Base-by-base conservation (phyloP, 140 eudicot species). In the Senecio squalidus region DNA sequence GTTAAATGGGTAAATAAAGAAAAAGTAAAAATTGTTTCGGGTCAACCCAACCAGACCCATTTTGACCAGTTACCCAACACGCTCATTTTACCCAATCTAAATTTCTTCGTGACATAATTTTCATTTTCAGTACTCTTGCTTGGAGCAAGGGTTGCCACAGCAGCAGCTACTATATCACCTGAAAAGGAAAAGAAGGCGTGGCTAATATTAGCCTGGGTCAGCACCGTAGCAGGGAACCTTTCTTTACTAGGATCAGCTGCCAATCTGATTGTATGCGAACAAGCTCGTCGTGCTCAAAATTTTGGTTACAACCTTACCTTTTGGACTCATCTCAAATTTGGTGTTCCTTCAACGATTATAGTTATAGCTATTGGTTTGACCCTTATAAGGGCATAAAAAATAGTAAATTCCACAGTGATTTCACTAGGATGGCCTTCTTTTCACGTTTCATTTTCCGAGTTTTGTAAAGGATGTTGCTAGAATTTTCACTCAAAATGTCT, bases 221-320 rank as follows among this genome's bases (percentile, higher is more conserved):
- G 98, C 80, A 91, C 98, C 0, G 96, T 86, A n/a, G 98, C 95
- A 0, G 98, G 98, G 7, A 91, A 91, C 54, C 84, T 91, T 46
- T 80, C 98, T 2, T 71, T 91, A 6, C 44, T 91, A 29, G 98
- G 98, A 41, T 91, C 98, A 40, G 98, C 98, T 4, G 98, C 98
- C 3, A 91, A 91, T 80, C 63, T 91, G 76, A 91, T 91, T 31
- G 98, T 91, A 16, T 89, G 97, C 14, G 97, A 89, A 76, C 98
- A 91, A 78, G 98, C 98, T 62, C 95, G 96, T 4, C 84, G 85
- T 4, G 82, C 96, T 36, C 84, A 74, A 36, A 74, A 67, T 50
- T 74, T 51, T n/a, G 85, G 94, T 13, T 91, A 86, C 79, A 86
- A 81, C 71, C 80, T 91, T 20, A 55, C 98, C 5, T 91, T 91